Evolutionary conservation across 371 early-diverging fungal species (phyloP), one percentile per base, ranked within the genome.

Genomic region (Apophysomyces trapeziformis): DNA sequence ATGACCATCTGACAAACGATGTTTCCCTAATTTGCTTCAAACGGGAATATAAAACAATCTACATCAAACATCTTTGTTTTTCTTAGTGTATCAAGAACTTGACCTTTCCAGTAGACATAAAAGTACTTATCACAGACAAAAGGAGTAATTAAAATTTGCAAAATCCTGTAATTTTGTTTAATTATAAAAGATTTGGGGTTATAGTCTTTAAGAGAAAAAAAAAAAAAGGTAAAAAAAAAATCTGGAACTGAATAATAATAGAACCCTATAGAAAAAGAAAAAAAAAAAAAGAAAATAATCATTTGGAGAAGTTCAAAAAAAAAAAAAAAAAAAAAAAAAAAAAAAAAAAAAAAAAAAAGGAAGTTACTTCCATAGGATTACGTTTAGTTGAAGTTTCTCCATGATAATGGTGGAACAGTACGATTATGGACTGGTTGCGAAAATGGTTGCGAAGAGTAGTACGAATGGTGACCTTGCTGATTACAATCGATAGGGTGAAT

Each of bases 241-340:
- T 26, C 32, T 26, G 54, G 21, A 47, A 47, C 11, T 14, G 16
- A 21, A 13, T 7, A 13, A 45, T 26, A 26, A 26, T 26, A 26
- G 32, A 26, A 26, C 2, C 32, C 32, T 26, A 45, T 13, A 45
- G 13, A 13, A 26, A 26, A 26, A 26, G 26, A 26, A 26, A 26
- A 26, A 26, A 45, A 45, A 45, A 18, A 1, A 45, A 14, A 45
- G 1, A 45, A 45, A 45, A 45, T 5, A 13, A 6, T 13, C 16
- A 1, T 45, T 45, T 45, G 26, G 21, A 21, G 21, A 21, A 21
- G 21, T 21, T 21, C 21, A 1, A n/a, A n/a, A n/a, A n/a, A n/a
- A n/a, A 21, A 36, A 50, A 14, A 63, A 50, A 38, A 14, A 38
- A 63, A 63, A 38, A 32, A 37, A 46, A 47, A 46, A 41, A 41